These are phyloP conservation scores for Lentinula detonsa DNA, from an alignment of 768 basidiomycete genomes.

Conservation along the genomic window DNA sequence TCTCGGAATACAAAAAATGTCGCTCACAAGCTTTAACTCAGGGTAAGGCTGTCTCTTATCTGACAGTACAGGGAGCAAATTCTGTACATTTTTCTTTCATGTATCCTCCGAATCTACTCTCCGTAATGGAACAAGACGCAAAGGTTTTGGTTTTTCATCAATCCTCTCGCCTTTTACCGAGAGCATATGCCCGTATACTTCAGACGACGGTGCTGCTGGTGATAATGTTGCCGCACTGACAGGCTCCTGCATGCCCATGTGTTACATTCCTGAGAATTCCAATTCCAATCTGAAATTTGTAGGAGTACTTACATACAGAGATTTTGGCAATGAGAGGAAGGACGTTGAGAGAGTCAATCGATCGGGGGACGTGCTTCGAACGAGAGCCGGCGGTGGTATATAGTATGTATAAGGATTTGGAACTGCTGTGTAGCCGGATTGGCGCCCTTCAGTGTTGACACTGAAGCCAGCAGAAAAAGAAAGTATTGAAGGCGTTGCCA, in stretches of 20 bases:
- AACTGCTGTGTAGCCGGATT: neutral
- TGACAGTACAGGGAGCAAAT: too few relatives aligned
- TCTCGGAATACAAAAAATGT: too few relatives aligned
- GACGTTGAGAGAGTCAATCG: neutral
- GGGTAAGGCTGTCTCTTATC: too few relatives aligned
- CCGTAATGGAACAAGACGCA: neutral
- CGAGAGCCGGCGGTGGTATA: neutral
- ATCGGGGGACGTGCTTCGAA: neutral
- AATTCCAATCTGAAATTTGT: neutral
- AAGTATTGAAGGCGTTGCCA: neutral
- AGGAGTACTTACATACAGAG: neutral
- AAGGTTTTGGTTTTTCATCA: neutral
- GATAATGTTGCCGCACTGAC: neutral
- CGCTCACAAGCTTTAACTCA: too few relatives aligned
- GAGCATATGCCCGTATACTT: neutral
- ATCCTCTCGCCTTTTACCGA: neutral
- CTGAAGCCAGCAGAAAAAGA: slow-evolving; percentile 1
- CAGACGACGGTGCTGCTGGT: neutral
- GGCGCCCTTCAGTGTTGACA: neutral
- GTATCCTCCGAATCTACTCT: neutral
- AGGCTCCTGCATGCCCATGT: neutral
- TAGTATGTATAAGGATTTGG: slow-evolving; percentile 2
- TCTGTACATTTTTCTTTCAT: neutral
- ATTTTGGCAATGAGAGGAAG: neutral
- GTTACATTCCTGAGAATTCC: too few relatives aligned